Base-by-base conservation (phyloP, 192 early-diverging fungal species). In the Mortierella antarctica region DNA sequence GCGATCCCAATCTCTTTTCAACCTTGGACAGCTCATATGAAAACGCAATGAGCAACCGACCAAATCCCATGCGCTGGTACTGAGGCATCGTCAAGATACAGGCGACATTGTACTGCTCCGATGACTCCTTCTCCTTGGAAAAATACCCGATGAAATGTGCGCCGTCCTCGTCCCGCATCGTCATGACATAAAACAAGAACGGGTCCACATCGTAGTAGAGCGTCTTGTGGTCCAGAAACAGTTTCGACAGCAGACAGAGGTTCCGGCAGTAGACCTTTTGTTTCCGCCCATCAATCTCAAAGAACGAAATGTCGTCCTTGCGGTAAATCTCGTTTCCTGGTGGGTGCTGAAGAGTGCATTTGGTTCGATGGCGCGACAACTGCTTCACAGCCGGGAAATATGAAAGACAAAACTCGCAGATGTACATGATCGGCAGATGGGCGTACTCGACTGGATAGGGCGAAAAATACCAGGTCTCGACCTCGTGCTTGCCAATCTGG, bases 261-360 rank as follows among this genome's bases (percentile, higher is more conserved):
- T 99, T 99, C 40, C 97, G 88, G 85, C 97, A 98, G 77, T 96
- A 99, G 15, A 85, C 86, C 58, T 94, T 93, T 73, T 98, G 96
- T 70, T 95, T 94, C 57, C 95, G 80, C 0, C 98, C 98, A 83
- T 99, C 98, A 68, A 99, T 96, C 79, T 99, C 98, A 70, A 96
- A 99, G 73, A 99, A 98, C 14, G 95, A 96, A 15, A 99, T 83
- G 11, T 93, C 90, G 62, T 95, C 92, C 57, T 94, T 87, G 42
- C 97, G 90, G 86, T 99, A 99, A 31, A 99, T 99, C 80, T 99
- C 98, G 85, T 99, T 99, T 5, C 98, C 98, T 14, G 98, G 98
- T 44, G 98, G 98, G 84, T 98, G 96, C 67, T 91, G 89, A n/a
- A 98, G 78, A 20, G 90, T 89, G 75, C 98, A 99, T 72, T 97